These are phyloP conservation scores for Solanum chacoense DNA, from an alignment of 305 asterid species.

Conservation along the genomic window DNA sequence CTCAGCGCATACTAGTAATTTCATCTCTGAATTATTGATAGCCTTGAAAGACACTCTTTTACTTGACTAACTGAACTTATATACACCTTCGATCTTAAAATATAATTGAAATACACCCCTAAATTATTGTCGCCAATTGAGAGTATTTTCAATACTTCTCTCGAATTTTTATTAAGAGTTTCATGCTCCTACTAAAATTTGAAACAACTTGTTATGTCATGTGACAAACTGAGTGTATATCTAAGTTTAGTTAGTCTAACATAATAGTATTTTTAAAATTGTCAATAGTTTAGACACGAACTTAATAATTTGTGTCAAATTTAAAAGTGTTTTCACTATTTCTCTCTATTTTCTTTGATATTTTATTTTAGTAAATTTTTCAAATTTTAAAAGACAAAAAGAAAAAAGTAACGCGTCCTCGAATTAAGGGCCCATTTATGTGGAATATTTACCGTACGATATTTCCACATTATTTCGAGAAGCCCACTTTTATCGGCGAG, in stretches of 20 bases:
- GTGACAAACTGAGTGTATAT: neutral
- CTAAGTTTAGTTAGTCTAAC: no score
- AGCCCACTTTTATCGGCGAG: neutral
- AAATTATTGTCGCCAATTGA: neutral
- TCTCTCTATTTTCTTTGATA: no score
- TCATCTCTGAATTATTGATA: no score
- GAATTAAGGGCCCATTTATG: neutral
- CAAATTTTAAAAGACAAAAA: neutral
- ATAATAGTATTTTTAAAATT: no score
- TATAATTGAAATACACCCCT: neutral
- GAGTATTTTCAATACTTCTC: no score
- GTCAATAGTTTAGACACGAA: no score
- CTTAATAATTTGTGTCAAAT: neutral
- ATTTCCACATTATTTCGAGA: neutral
- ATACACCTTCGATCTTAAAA: neutral
- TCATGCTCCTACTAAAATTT: no score
- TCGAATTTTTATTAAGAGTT: rapidly evolving
- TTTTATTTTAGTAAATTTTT: neutral
- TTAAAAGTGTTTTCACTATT: no score
- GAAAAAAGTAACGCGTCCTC: neutral
- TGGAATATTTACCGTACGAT: neutral
- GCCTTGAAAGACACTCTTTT: no score
- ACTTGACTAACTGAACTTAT: neutral
- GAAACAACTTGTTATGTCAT: neutral
- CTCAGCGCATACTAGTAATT: no score